Base-by-base conservation (phyloP, 495 filamentous ascomycete genomes). In the Talaromyces trachyspermus region DNA sequence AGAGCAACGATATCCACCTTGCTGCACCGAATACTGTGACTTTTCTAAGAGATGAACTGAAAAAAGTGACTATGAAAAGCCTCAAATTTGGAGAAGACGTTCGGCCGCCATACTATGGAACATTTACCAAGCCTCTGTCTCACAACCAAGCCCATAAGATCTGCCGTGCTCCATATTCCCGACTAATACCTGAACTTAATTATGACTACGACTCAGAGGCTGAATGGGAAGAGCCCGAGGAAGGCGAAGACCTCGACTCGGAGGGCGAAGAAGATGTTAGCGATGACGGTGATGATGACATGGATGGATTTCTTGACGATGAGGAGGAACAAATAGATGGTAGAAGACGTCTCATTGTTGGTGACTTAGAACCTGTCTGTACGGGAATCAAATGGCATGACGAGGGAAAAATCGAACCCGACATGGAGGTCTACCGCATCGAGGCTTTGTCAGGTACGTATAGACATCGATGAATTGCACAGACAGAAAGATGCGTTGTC, bases 161-260 rank as follows among this genome's bases (percentile, higher is more conserved):
- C 3, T 79, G 81, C n/a, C 75, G 85, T 3, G 86, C 83, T 27
- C 89, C 92, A 0, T 79, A 81, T 43, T 59, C 71, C 23, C 77
- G 76, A 33, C 64, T 58, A 7, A 53, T 92, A 5, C 80, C 85
- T 3, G 74, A 84, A 3, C 73, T 81, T n/a, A 72, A 94, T 56
- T 97, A 99, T 61, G 89, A 92, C 51, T 95, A 96, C 55, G 92
- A 97, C 57, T 96, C 90, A 0, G 92, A 99, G 60, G 90, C 85
- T 0, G 94, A 96, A 64, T 98, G 92, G 88, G 84, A 88, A 52
- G 81, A 84, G 54, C 78, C 80, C 2, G 85, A 86, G 43, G 88
- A 92, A 56, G 88, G 83, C 41, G 86, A 89, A 54, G 83, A 89
- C 35, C 62, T 87, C 4, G 78, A 79, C 47, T 85, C 81, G 0